phyloP scores from a whole-genome alignment of 768 basidiomycete genomes.

The Tulasnella calospora region DNA sequence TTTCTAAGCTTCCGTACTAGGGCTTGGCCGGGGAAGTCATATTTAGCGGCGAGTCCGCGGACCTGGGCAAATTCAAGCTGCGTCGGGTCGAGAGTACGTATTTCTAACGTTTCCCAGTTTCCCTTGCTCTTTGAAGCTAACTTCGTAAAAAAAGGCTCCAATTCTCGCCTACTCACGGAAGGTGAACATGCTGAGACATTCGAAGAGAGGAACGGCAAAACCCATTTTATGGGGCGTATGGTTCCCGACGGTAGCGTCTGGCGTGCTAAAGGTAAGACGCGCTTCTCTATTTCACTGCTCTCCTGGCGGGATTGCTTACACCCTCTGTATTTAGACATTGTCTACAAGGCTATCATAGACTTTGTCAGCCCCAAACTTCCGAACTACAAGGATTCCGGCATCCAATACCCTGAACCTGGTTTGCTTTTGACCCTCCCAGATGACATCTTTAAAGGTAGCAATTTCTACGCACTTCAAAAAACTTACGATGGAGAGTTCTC shows the following conservation, averaged over 20 bases:
- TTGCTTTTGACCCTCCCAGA: conserved; percentile 73
- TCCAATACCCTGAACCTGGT: conserved; percentile 66
- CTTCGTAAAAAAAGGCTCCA: conserved; percentile 39
- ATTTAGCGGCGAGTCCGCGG: conserved; percentile 67
- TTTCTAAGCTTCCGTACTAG: conserved; percentile 38
- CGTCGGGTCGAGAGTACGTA: conserved; percentile 68
- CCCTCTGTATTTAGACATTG: conserved; percentile 46
- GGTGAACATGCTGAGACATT: conserved; percentile 60
- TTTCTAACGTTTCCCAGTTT: background rate
- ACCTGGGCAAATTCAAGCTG: conserved; percentile 77
- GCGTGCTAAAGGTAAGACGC: conserved; percentile 66
- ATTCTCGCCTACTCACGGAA: conserved; percentile 49
- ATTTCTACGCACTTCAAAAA: conserved; percentile 85
- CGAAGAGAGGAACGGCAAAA: conserved; percentile 58
- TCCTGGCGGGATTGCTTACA: background rate
- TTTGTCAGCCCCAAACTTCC: conserved; percentile 46
- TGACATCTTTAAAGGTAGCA: conserved; percentile 64
- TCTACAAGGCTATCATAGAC: conserved; percentile 56
- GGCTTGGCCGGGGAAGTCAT: conserved; percentile 55
- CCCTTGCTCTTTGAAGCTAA: background rate
- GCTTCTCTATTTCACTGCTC: background rate
- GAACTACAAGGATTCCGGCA: conserved; percentile 48
- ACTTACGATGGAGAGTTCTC: conserved; percentile 77
- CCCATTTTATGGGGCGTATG: conserved; percentile 61
- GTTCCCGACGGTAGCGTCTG: conserved; percentile 64